Conservation (phyloP, 495 filamentous ascomycete species). For the Letharia columbiana region DNA sequence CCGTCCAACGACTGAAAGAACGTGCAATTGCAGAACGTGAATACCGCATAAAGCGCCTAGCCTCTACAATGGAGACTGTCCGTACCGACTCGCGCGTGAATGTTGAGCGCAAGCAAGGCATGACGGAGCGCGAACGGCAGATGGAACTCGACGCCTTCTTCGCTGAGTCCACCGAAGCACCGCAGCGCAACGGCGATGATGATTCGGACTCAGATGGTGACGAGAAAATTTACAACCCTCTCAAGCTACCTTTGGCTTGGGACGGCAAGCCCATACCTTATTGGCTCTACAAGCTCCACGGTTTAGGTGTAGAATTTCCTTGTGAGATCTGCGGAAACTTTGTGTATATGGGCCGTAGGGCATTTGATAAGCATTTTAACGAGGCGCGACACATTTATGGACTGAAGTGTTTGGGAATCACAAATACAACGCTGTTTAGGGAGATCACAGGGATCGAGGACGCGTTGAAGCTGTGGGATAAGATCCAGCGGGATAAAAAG, state of each 20-base stretch:
- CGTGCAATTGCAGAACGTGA: slow-evolving; percentile 85
- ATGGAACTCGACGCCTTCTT: slow-evolving; percentile 85
- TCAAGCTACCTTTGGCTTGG: slow-evolving; percentile 93
- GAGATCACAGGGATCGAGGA: slow-evolving; percentile 91
- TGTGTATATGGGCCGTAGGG: slow-evolving; percentile 91
- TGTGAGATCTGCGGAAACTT: slow-evolving; percentile 98
- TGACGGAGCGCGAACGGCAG: slow-evolving; percentile 91
- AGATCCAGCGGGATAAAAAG: slow-evolving; percentile 80
- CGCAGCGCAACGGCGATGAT: slow-evolving; percentile 33
- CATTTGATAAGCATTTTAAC: slow-evolving; percentile 97
- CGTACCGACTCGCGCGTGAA: slow-evolving; percentile 82
- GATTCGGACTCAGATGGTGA: slow-evolving; percentile 61
- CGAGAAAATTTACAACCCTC: slow-evolving; percentile 89
- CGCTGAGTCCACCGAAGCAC: slow-evolving; percentile 44
- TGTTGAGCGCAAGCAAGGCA: slow-evolving; percentile 86
- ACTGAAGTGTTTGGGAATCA: slow-evolving; percentile 86
- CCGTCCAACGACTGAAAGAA: slow-evolving; percentile 63
- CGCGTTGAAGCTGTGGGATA: slow-evolving; percentile 82
- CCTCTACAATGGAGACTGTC: slow-evolving; percentile 66
- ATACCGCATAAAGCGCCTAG: slow-evolving; percentile 67
- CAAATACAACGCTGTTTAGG: slow-evolving; percentile 81
- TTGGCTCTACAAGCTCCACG: slow-evolving; percentile 97
- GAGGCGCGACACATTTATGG: slow-evolving; percentile 88
- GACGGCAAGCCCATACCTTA: slow-evolving; percentile 98
- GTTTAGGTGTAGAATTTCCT: slow-evolving; percentile 85